Evolutionary conservation across 2,329 filamentous ascomycete genomes (phyloP).

Genomic region (Diaporthe amygdali): DNA sequence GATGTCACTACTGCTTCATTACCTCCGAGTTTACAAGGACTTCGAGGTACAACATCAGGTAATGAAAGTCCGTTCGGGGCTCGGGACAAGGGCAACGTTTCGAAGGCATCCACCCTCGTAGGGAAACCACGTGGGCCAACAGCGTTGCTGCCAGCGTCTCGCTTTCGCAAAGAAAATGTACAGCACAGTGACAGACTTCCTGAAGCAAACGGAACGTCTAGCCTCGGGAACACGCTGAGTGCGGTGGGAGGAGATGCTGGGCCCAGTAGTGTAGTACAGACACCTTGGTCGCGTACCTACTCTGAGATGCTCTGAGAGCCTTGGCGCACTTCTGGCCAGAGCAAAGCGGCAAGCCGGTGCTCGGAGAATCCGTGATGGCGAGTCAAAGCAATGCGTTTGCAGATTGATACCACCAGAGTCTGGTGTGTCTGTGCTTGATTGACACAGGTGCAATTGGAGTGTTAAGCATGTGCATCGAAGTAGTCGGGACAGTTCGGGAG

Average conservation of each 20-base stretch:
- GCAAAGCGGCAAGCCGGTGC: too few relatives aligned
- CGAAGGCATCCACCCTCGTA: neutral
- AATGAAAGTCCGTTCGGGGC: neutral
- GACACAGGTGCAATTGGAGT: neutral
- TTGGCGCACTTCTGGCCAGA: neutral
- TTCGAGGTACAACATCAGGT: neutral
- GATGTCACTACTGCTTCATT: too few relatives aligned
- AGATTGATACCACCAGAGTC: neutral
- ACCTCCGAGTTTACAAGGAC: neutral
- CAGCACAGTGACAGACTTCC: neutral
- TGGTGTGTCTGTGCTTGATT: neutral
- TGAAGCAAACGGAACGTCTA: neutral
- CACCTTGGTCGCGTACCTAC: neutral
- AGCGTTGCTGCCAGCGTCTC: neutral
- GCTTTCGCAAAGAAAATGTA: neutral
- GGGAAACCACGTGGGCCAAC: neutral
- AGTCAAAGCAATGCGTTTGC: neutral
- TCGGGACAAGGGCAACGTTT: neutral
- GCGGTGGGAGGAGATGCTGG: neutral
- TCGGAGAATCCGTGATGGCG: neutral
- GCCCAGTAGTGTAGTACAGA: neutral
- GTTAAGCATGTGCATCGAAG: neutral
- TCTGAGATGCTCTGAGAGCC: neutral
- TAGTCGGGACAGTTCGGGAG: too few relatives aligned
- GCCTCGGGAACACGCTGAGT: neutral